Evolutionary conservation across 257 asterid species (phyloP), one percentile per base, ranked within the genome.

Genomic region (Gentiana macrophylla): DNA sequence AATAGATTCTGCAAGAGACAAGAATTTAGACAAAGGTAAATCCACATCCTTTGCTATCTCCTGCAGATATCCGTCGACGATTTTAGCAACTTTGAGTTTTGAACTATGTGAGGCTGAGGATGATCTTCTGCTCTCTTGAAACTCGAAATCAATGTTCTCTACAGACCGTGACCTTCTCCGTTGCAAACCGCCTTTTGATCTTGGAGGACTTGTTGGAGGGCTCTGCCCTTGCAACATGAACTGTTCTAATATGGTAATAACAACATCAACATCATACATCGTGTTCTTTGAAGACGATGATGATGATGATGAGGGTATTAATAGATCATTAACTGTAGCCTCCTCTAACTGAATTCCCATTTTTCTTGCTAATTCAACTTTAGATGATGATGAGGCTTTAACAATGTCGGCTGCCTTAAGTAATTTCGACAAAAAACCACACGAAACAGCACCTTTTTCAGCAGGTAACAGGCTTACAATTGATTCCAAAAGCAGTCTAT

Each of bases 101-200:
- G 94, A 74, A 56, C 95, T 68, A 64, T 86, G 95, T 24, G 95
- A 81, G 0, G 89, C 89, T 0, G 97, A 89, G 12, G 95, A 89
- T 5, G 94, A 89, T 55, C 94, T 76, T 70, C 96, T 72, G 12
- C 93, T 77, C 68, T 83, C 96, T 57, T 73, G 82, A 43, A 91
- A 81, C 81, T 76, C 81, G 70, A 74, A 54, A 59, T 87, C 93
- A 8, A 83, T 70, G 34, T 78, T 75, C 65, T 91, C 95, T 0
- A 89, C 94, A 0, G 98, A 91, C 0, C 96, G 73, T 2, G 98
- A 91, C 70, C 98, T 75, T 52, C 95, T 77, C 49, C 98, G 72
- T 62, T 70, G 84, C 2, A 76, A 66, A 37, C 64, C 77, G 35
- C 73, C 74, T 61, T 77, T 82, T 8, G 48, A 55, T 49, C 84